phyloP scores from a whole-genome alignment of 805 yeast genomes.

The Myxozyma geophila region DNA sequence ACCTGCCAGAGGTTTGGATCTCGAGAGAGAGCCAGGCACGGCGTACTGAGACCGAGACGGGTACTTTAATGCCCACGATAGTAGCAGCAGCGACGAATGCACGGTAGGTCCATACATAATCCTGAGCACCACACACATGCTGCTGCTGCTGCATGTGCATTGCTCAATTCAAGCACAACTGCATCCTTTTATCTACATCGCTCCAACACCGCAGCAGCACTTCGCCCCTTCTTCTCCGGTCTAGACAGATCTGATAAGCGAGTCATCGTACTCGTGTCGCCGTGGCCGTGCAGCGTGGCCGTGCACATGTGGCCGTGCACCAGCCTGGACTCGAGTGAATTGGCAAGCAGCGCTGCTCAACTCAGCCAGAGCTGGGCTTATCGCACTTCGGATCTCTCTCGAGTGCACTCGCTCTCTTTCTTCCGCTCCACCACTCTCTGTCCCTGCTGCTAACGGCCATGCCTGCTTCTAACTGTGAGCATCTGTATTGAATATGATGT shows the following conservation, averaged over 20 bases:
- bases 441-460: background rate
- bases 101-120: no score
- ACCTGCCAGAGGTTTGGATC: no score
- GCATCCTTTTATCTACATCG: no score
- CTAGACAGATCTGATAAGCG: background rate
- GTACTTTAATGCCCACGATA: no score
- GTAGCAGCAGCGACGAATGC: no score
- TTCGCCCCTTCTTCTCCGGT: background rate
- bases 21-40: no score
- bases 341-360: background rate
- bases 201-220: no score
- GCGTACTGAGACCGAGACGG: no score
- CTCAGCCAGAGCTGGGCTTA: background rate
- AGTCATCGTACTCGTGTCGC: background rate
- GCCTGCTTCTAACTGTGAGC: slow-evolving; percentile 35
- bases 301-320: background rate
- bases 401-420: background rate
- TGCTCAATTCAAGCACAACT: no score
- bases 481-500: background rate
- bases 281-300: slow-evolving; percentile 5
- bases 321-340: background rate
- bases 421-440: background rate
- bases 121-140: no score
- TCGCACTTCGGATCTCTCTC: slow-evolving; percentile 6
- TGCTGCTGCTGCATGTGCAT: no score